Evolutionary conservation across 2,329 filamentous ascomycete species (phyloP), one percentile per base, ranked within the genome.

Genomic region (Xylaria sp.): DNA sequence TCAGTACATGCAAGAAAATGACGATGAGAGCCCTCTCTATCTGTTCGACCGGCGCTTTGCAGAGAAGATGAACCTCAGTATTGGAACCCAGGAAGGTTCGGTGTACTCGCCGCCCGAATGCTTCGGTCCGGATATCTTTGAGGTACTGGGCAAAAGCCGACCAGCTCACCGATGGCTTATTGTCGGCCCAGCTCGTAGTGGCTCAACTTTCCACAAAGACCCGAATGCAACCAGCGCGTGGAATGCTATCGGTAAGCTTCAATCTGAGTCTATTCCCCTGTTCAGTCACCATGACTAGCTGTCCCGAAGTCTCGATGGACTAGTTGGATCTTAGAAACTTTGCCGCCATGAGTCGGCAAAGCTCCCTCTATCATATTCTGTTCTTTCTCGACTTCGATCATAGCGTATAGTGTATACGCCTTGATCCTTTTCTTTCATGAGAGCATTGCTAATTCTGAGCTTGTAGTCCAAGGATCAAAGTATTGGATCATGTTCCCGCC

Each of bases 401-500:
- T 18, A 48, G 46, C 46, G 16, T 48, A 8, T 16, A 19, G 1
- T 7, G 19, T 19, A 48, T 48, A 18, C 46, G n/a, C 19, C 23
- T 35, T 42, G 4, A 54, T 39, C 23, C 23, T 42, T 44, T 23
- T 2, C 37, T 42, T 42, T 3, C 37, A 16, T 48, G 37, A 18
- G n/a, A 30, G 8, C 11, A 48, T 48, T 58, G 44, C 58, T 64
- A 19, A 64, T 39, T 51, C 35, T 10, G 2, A 10, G 6, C 46
- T 39, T 48, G n/a, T 23, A 64, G 79, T 97, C 34, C 85, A 88
- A 60, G 94, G 93, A 4, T 85, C 88, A 39, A 97, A 97, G 72
- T 97, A 97, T 79, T 97, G 94, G 93, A 93, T 97, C 73, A 95
- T 97, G 91, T 97, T 97, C 70, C 92, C 91, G 0, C 88, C 90